Evolutionary conservation across 352 stramenopile genomes (phyloP).

Genomic region (Globisporangium cystogenes): DNA sequence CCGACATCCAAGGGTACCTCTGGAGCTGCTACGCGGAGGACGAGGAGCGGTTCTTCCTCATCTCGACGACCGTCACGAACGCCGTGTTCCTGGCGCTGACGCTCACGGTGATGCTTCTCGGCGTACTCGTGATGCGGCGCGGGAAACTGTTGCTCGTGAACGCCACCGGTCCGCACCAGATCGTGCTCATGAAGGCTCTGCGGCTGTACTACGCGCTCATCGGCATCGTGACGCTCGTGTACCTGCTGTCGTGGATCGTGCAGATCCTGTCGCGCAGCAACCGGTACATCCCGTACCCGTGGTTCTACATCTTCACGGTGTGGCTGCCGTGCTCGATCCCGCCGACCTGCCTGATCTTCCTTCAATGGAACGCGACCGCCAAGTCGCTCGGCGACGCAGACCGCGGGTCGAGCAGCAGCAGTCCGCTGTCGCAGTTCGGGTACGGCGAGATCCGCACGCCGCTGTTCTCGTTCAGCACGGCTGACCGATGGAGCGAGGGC

Average conservation of each 20-base stretch:
- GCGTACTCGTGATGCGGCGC: slow-evolving; percentile 82
- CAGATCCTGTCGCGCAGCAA: slow-evolving; percentile 68
- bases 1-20: slow-evolving; percentile 81
- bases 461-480: slow-evolving; percentile 69
- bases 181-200: slow-evolving; percentile 81
- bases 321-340: slow-evolving; percentile 84
- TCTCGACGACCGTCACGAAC: slow-evolving; percentile 75
- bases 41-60: slow-evolving; percentile 70
- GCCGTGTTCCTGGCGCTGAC: slow-evolving; percentile 74
- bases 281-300: slow-evolving; percentile 71
- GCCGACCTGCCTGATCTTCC: slow-evolving; percentile 81
- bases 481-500: slow-evolving; percentile 50
- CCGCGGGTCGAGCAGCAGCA: slow-evolving; percentile 16
- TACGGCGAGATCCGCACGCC: slow-evolving; percentile 78
- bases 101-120: slow-evolving; percentile 73
- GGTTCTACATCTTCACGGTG: slow-evolving; percentile 87
- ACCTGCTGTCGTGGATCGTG: slow-evolving; percentile 78
- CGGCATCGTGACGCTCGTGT: slow-evolving; percentile 78
- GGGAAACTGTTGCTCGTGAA: slow-evolving; percentile 72
- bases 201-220: slow-evolving; percentile 85
- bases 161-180: slow-evolving; percentile 58
- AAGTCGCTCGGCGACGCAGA: slow-evolving; percentile 76
- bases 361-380: slow-evolving; percentile 85
- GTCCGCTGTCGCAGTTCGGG: slow-evolving; percentile 45
- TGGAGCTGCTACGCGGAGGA: slow-evolving; percentile 75